Evolutionary conservation across 2,329 filamentous ascomycete genomes (phyloP).

Genomic region (Kalmusia sp.): DNA sequence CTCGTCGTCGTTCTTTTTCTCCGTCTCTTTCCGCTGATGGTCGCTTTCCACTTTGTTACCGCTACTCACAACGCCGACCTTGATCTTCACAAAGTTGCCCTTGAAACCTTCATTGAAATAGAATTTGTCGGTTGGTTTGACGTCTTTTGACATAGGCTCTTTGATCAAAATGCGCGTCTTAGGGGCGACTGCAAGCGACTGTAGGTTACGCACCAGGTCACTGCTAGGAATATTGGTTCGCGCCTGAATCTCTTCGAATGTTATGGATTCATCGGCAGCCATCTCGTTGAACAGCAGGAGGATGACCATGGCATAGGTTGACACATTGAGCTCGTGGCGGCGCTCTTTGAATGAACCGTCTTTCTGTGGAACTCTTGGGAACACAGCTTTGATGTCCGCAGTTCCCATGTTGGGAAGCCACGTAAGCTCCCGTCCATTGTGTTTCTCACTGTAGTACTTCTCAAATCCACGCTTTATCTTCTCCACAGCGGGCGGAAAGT

Average conservation of each 20-base stretch:
- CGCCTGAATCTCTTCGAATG: slow-evolving; percentile 80
- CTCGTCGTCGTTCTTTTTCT: slow-evolving; percentile 77
- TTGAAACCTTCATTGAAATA: slow-evolving; percentile 81
- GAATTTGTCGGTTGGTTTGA: slow-evolving; percentile 80
- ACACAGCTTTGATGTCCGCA: slow-evolving; percentile 82
- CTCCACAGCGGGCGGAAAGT: slow-evolving; percentile 77
- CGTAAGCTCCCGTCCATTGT: slow-evolving; percentile 85
- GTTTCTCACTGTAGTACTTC: slow-evolving; percentile 84
- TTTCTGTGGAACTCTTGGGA: slow-evolving; percentile 76
- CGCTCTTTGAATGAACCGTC: slow-evolving; percentile 69
- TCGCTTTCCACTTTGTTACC: slow-evolving; percentile 84
- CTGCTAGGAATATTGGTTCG: slow-evolving; percentile 77
- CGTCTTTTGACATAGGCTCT: slow-evolving; percentile 77
- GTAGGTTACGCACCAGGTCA: slow-evolving; percentile 79
- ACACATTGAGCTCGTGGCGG: slow-evolving; percentile 88
- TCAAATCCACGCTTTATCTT: slow-evolving; percentile 84
- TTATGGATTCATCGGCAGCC: slow-evolving; percentile 56
- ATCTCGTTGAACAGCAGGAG: slow-evolving; percentile 89
- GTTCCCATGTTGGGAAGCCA: slow-evolving; percentile 82
- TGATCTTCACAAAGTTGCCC: slow-evolving; percentile 85
- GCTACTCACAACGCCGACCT: slow-evolving; percentile 81
- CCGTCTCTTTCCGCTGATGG: slow-evolving; percentile 71
- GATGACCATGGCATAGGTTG: slow-evolving; percentile 91
- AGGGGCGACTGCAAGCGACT: slow-evolving; percentile 80
- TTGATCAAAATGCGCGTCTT: slow-evolving; percentile 85